These are phyloP conservation scores for Litsea cubeba DNA, from an alignment of 164 flowering plant species.

Conservation along the genomic window DNA sequence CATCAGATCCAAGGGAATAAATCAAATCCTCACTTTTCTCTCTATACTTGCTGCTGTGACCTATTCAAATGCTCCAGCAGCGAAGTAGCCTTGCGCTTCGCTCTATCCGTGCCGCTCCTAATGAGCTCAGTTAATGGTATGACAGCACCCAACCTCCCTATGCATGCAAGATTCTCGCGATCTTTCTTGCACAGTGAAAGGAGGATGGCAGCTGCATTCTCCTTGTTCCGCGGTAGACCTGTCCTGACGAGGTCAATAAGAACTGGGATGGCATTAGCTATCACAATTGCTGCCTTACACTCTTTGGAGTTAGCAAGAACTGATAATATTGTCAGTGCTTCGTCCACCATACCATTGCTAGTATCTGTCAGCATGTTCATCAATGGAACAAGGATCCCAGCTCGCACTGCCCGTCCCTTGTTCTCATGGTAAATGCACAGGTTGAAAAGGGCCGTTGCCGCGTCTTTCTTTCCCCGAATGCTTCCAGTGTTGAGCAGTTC, in stretches of 20 bases:
- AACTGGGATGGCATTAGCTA: slow-evolving; percentile 68
- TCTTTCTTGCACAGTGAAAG: slow-evolving; percentile 84
- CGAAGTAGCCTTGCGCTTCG: slow-evolving; percentile 78
- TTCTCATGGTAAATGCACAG: slow-evolving; percentile 85
- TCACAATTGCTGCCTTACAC: slow-evolving; percentile 66
- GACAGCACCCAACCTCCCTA: slow-evolving; percentile 76
- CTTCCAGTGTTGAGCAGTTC: slow-evolving; percentile 77
- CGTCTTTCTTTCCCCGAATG: slow-evolving; percentile 86
- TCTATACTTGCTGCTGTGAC: slow-evolving; percentile 22
- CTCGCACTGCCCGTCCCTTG: slow-evolving; percentile 89
- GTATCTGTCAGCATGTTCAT: slow-evolving; percentile 70
- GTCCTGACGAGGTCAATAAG: slow-evolving; percentile 65
- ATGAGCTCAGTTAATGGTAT: slow-evolving; percentile 69
- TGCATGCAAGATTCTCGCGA: slow-evolving; percentile 53
- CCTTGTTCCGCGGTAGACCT: slow-evolving; percentile 74
- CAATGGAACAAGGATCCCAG: slow-evolving; percentile 68
- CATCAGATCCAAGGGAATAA: not conserved
- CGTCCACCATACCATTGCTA: slow-evolving; percentile 65
- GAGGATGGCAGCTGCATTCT: slow-evolving; percentile 76
- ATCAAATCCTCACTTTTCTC: not conserved
- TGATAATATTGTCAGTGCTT: slow-evolving; percentile 79
- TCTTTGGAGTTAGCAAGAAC: slow-evolving; percentile 80
- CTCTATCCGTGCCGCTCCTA: slow-evolving; percentile 77
- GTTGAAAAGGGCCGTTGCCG: slow-evolving; percentile 90
- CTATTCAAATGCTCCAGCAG: slow-evolving; percentile 70